phyloP scores from a whole-genome alignment of 2,329 filamentous ascomycete genomes.

The Aspergillus bombycis region DNA sequence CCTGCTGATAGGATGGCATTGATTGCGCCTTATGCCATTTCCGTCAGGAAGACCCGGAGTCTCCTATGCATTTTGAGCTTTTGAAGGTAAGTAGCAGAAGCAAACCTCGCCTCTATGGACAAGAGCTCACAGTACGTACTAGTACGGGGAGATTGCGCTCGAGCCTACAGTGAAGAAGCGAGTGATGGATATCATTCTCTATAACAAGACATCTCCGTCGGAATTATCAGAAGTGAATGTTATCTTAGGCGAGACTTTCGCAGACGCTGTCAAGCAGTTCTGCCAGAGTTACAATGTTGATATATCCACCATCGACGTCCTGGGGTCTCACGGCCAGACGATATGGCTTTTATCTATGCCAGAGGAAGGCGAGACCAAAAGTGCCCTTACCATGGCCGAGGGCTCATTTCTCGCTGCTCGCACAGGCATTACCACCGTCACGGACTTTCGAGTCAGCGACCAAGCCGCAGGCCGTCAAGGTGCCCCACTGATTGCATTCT shows the following conservation, averaged over 20 bases:
- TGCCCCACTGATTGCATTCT: conserved; percentile 60
- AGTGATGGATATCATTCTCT: conserved; percentile 60
- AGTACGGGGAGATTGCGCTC: conserved; percentile 59
- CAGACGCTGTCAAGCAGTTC: conserved; percentile 54
- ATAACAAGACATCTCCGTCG: conserved; percentile 55
- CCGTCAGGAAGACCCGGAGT: conserved; percentile 54
- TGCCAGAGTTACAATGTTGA: conserved; percentile 29
- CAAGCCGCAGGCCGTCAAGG: conserved; percentile 60
- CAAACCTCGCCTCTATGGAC: not conserved
- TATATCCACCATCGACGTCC: not conserved
- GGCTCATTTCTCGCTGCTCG: conserved; percentile 57
- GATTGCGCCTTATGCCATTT: conserved; percentile 63
- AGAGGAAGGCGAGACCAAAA: conserved; percentile 48
- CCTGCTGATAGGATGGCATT: conserved; percentile 50
- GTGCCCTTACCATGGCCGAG: conserved; percentile 61
- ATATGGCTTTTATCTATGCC: conserved; percentile 62
- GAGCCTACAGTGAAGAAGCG: conserved; percentile 48
- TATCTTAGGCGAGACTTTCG: conserved; percentile 60
- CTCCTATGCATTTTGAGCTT: conserved; percentile 60
- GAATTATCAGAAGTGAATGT: conserved; percentile 62
- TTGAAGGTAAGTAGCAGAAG: conserved; percentile 35
- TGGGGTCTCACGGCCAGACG: conserved; percentile 59
- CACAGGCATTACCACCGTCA: conserved; percentile 62
- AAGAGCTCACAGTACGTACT: not conserved
- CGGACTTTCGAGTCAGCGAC: conserved; percentile 61